A percentile compares a stretch with the other conserved stretches of the same genome.
These are phyloP conservation scores for Capronia americana DNA, from an alignment of 2,329 filamentous ascomycete genomes.

Conservation along the genomic window DNA sequence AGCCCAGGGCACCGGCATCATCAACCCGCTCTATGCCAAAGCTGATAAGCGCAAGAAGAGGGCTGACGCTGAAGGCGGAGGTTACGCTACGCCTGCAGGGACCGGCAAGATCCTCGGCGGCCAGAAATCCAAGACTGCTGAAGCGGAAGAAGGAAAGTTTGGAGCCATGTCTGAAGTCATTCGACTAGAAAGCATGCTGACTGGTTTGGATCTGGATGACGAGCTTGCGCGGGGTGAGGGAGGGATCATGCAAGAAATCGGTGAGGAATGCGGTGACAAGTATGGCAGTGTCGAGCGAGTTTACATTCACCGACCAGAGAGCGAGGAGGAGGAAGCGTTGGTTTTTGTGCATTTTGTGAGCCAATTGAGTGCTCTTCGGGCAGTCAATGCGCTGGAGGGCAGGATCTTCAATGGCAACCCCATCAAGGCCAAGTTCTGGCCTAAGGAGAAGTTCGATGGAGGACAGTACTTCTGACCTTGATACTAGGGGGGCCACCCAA, in stretches of 20 bases:
- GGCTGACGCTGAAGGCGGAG: conserved; percentile 78
- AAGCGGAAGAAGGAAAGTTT: conserved; percentile 61
- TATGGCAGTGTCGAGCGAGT: conserved; percentile 85
- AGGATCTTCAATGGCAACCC: conserved; percentile 86
- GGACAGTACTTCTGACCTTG: conserved; percentile 25
- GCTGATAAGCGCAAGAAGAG: conserved; percentile 85
- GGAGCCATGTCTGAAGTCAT: conserved; percentile 82
- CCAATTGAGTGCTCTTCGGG: conserved; percentile 80
- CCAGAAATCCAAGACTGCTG: conserved; percentile 57
- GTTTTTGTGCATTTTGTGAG: conserved; percentile 96
- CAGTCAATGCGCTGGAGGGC: conserved; percentile 87
- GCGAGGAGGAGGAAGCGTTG: conserved; percentile 58
- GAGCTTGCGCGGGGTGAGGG: conserved; percentile 72
- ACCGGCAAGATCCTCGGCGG: conserved; percentile 84
- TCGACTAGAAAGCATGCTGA: conserved; percentile 81
- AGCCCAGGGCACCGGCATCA: conserved; percentile 79
- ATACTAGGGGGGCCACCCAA: background rate
- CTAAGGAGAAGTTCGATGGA: conserved; percentile 77
- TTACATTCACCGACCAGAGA: conserved; percentile 59
- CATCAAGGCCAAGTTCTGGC: conserved; percentile 82
- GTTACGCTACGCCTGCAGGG: conserved; percentile 72
- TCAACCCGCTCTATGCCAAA: conserved; percentile 80
- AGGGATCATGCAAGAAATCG: conserved; percentile 87
- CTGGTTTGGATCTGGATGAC: conserved; percentile 78
- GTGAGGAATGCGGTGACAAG: conserved; percentile 88